Percentiles rank a stretch among this genome's conserved stretches.
phyloP scores from a whole-genome alignment of 495 filamentous ascomycete species.

The Annulohypoxylon maeteangense region DNA sequence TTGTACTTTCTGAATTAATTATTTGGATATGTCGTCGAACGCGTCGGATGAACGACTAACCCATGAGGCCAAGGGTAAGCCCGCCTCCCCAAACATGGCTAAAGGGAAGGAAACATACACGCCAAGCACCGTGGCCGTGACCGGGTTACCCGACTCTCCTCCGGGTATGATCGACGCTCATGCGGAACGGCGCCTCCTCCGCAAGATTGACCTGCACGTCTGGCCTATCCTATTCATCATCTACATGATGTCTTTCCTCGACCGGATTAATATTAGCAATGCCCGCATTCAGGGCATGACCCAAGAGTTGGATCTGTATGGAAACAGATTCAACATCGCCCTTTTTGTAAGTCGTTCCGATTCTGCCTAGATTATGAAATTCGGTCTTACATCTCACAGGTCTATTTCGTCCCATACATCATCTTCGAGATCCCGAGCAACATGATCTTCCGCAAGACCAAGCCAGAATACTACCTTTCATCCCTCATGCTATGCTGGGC shows the following conservation, averaged over 20 bases:
- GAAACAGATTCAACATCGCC: slow-evolving; percentile 68
- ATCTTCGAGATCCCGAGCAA: slow-evolving; percentile 70
- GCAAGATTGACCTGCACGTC: slow-evolving; percentile 52
- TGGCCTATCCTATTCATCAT: slow-evolving; percentile 57
- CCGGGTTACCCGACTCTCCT: neutral
- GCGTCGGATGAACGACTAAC: slow-evolving; percentile 29
- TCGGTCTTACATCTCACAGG: slow-evolving; percentile 24
- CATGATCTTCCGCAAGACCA: slow-evolving; percentile 61
- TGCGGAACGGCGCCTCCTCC: slow-evolving; percentile 46
- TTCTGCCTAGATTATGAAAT: neutral
- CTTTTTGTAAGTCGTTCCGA: slow-evolving; percentile 57
- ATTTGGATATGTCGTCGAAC: slow-evolving; percentile 24
- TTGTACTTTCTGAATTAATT: neutral
- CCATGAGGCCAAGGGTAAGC: neutral
- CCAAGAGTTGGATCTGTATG: slow-evolving; percentile 66
- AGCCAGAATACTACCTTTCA: slow-evolving; percentile 64
- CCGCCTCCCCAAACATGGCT: slow-evolving; percentile 6
- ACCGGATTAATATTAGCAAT: slow-evolving; percentile 71
- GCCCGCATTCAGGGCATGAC: slow-evolving; percentile 69
- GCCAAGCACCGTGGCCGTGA: neutral
- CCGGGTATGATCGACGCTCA: slow-evolving; percentile 30
- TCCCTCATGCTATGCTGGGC: slow-evolving; percentile 67
- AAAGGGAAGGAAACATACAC: slow-evolving; percentile 12
- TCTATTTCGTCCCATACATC: slow-evolving; percentile 73
- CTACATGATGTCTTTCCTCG: slow-evolving; percentile 59